phyloP scores from a whole-genome alignment of 108 stramenopile species.

The Stephanodiscus triporus region DNA sequence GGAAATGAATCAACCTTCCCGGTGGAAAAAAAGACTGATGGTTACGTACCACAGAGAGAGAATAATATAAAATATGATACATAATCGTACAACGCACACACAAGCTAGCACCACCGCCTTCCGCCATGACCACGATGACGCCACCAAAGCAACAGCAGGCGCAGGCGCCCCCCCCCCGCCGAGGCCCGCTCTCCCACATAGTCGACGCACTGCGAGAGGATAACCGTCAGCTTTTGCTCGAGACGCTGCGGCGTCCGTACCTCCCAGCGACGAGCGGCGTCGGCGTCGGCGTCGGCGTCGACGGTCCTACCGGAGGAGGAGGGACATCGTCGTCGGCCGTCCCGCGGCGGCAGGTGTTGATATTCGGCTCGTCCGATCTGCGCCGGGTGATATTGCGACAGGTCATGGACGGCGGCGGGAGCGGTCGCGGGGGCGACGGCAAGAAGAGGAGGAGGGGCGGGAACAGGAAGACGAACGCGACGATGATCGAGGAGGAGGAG shows the following conservation, averaged over 20 bases:
- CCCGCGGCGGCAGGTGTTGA: slow-evolving; percentile 12
- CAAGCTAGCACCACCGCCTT: not conserved
- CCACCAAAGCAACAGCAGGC: not conserved
- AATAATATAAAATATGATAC: too few species aligned
- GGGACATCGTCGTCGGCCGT: slow-evolving; percentile 1
- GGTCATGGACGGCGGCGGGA: slow-evolving; percentile 8
- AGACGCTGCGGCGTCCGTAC: slow-evolving; percentile 21
- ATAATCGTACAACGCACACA: too few species aligned
- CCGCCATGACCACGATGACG: not conserved
- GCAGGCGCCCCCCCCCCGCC: not conserved
- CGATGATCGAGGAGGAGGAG: slow-evolving; percentile 35
- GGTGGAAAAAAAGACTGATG: too few species aligned
- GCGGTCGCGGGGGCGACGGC: not conserved
- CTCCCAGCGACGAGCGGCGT: slow-evolving; percentile 4
- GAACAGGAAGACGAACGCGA: slow-evolving; percentile 39
- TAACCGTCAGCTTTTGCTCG: slow-evolving; percentile 34
- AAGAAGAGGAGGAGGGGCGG: slow-evolving; percentile 14
- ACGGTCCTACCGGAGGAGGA: not conserved
- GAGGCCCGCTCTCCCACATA: slow-evolving; percentile 36
- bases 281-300: not conserved
- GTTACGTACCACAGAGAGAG: too few species aligned
- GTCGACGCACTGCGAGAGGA: slow-evolving; percentile 34
- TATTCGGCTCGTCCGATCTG: slow-evolving; percentile 20
- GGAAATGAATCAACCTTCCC: too few species aligned
- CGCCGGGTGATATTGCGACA: slow-evolving; percentile 26